phyloP scores from a whole-genome alignment of 2,329 filamentous ascomycete species.

The Monilinia fructicola region DNA sequence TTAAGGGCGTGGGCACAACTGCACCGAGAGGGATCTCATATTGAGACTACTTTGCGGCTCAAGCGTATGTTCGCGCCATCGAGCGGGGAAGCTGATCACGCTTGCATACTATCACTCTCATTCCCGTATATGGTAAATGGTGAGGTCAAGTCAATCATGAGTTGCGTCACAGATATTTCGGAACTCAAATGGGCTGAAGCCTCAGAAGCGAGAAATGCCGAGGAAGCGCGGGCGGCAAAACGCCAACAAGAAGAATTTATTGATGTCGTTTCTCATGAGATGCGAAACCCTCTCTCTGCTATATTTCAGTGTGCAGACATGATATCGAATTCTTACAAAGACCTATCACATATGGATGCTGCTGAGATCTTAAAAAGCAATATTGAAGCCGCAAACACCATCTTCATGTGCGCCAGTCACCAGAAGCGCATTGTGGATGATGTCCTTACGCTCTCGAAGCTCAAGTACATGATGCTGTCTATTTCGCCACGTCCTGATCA shows the following conservation, averaged over 20 bases:
- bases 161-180: slow-evolving; percentile 37
- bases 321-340: slow-evolving; percentile 51
- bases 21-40: slow-evolving; percentile 28
- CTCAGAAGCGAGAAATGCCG: slow-evolving; percentile 46
- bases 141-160: slow-evolving; percentile 34
- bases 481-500: slow-evolving; percentile 70
- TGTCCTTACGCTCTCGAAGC: slow-evolving; percentile 70
- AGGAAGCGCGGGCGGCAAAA: slow-evolving; percentile 57
- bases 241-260: slow-evolving; percentile 79
- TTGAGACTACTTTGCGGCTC: slow-evolving; percentile 33
- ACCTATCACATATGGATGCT: slow-evolving; percentile 41
- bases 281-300: slow-evolving; percentile 71
- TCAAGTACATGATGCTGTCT: slow-evolving; percentile 72
- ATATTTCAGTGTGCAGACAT: slow-evolving; percentile 76
- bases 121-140: slow-evolving; percentile 34
- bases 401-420: slow-evolving; percentile 74
- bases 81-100: slow-evolving; percentile 34
- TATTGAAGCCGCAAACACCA: slow-evolving; percentile 74
- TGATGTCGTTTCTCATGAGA: slow-evolving; percentile 71
- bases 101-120: slow-evolving; percentile 30
- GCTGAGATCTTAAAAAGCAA: slow-evolving; percentile 53
- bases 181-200: slow-evolving; percentile 37
- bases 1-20: slow-evolving; percentile 31
- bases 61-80: slow-evolving; percentile 37
- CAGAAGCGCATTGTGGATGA: slow-evolving; percentile 79